Conservation (phyloP, 2,329 filamentous ascomycete genomes). For the Colletotrichum costaricense region DNA sequence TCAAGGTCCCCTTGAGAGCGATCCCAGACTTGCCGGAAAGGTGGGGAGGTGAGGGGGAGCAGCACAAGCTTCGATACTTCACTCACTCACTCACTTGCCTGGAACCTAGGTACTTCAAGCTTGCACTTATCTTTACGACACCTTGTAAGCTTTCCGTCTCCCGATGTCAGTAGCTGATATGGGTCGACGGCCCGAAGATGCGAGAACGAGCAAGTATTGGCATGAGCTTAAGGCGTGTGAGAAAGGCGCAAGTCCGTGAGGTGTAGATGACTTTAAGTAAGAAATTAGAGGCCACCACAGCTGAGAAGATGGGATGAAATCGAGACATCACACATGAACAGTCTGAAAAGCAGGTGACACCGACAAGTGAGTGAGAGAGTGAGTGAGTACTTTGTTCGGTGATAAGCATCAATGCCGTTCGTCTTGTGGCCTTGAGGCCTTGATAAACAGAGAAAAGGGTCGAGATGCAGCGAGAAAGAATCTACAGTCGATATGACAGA, state of each 20-base stretch:
- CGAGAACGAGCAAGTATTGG: not conserved
- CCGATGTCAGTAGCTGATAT: not conserved
- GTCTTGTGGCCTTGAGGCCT: not conserved
- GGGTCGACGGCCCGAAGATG: no score
- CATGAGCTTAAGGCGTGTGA: not conserved
- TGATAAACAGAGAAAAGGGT: not conserved
- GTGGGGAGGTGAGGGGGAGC: not conserved
- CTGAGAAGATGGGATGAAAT: not conserved
- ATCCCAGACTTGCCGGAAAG: not conserved
- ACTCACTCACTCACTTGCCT: not conserved
- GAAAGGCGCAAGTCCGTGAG: not conserved
- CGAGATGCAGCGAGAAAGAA: not conserved
- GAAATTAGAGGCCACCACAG: not conserved
- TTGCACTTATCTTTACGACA: not conserved
- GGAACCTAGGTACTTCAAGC: not conserved
- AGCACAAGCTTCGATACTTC: not conserved
- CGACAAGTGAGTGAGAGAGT: not conserved
- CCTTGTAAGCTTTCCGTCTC: not conserved
- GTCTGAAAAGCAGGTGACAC: not conserved
- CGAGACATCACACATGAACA: not conserved
- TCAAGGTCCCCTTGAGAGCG: not conserved
- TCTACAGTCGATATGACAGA: not conserved
- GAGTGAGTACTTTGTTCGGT: not conserved
- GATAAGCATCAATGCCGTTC: not conserved
- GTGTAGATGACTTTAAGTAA: not conserved